phyloP scores from a whole-genome alignment of 2,329 filamentous ascomycete genomes.

The Aspergillus ustus region DNA sequence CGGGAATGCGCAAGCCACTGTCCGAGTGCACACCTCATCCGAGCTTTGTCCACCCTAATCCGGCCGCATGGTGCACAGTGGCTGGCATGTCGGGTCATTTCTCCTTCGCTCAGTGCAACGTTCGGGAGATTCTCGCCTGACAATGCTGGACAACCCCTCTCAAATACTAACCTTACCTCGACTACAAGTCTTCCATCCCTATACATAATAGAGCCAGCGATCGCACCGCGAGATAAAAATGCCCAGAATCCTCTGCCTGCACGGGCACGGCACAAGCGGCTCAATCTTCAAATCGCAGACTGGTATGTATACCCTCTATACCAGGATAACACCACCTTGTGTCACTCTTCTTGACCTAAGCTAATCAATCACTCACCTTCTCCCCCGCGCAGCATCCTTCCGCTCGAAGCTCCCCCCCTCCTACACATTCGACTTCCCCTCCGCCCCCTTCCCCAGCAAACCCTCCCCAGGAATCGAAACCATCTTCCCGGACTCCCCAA shows the following conservation, averaged over 20 bases:
- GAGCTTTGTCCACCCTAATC: too few relatives aligned
- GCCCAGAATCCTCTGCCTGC: constrained; percentile 10
- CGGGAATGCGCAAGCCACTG: too few relatives aligned
- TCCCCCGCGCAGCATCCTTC: constrained; percentile 4
- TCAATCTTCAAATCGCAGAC: constrained; percentile 8
- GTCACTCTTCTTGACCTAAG: neutral
- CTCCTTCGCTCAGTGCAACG: neutral
- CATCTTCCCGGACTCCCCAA: constrained; percentile 2
- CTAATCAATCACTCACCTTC: neutral
- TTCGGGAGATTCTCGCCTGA: neutral
- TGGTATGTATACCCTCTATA: neutral
- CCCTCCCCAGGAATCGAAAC: constrained; percentile 1
- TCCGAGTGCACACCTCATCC: too few relatives aligned
- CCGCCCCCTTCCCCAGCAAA: neutral
- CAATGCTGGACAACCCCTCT: too few relatives aligned
- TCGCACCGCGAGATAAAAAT: neutral
- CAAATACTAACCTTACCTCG: too few relatives aligned
- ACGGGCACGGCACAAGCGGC: constrained; percentile 11
- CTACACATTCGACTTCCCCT: constrained; percentile 8
- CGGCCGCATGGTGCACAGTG: neutral
- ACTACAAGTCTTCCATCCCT: neutral
- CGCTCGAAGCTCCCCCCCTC: neutral
- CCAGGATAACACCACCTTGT: neutral
- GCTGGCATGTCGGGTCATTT: neutral
- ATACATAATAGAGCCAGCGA: neutral